Percentiles rank a stretch among this genome's conserved stretches.
Evolutionary conservation across 371 early-diverging fungal species (phyloP).

Genomic region (Mucor mucedo): DNA sequence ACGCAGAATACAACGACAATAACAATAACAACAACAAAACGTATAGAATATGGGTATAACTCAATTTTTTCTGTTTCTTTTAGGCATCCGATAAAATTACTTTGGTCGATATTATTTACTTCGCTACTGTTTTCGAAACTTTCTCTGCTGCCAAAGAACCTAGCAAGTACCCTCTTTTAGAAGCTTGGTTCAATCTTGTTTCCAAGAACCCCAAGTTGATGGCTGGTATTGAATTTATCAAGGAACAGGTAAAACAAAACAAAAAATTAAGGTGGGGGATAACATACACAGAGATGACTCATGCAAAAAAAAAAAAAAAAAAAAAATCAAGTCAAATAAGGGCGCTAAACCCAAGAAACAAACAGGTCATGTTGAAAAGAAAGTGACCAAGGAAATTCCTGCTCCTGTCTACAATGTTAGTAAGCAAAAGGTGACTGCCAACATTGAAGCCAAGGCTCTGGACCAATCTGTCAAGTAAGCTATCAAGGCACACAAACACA

Average conservation of each 20-base stretch:
- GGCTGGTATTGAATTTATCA: slow-evolving; percentile 38
- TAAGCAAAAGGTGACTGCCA: slow-evolving; percentile 43
- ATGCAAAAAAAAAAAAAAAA: not conserved
- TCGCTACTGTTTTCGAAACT: slow-evolving; percentile 43
- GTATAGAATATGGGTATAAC: not conserved
- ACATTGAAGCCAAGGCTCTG: slow-evolving; percentile 15
- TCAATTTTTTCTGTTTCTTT: not conserved
- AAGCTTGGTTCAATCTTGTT: slow-evolving; percentile 37
- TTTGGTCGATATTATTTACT: slow-evolving; percentile 42
- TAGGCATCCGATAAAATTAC: slow-evolving; percentile 36
- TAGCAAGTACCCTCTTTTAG: slow-evolving; percentile 39
- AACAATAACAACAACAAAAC: too few species aligned
- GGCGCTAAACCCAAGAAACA: slow-evolving; percentile 43
- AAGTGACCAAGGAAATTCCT: slow-evolving; percentile 29
- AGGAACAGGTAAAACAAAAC: slow-evolving; percentile 25
- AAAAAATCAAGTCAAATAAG: slow-evolving; percentile 25
- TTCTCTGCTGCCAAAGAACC: slow-evolving; percentile 31
- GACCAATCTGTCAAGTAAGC: slow-evolving; percentile 32
- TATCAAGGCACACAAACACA: too few species aligned
- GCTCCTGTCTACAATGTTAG: slow-evolving; percentile 35
- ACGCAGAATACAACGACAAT: not conserved
- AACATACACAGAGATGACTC: too few species aligned
- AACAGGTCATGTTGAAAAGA: slow-evolving; percentile 32
- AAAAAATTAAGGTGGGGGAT: too few species aligned
- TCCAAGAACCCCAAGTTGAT: slow-evolving; percentile 32